These are phyloP conservation scores for Cocos nucifera DNA, from an alignment of 176 grass and related monocot species.

Conservation along the genomic window DNA sequence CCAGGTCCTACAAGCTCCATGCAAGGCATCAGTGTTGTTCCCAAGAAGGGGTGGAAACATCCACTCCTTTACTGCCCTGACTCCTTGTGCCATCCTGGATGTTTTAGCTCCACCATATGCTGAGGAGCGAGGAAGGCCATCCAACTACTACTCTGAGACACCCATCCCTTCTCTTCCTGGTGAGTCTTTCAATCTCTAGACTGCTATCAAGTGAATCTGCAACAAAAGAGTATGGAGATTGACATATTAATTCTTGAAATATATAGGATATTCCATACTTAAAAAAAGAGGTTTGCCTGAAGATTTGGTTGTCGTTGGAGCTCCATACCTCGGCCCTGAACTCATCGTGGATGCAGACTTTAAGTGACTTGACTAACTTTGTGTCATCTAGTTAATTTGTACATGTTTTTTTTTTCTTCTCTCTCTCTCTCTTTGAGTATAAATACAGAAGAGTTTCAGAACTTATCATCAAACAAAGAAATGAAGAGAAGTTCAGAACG, in stretches of 20 bases:
- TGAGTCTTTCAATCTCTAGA: background rate
- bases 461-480: no score
- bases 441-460: no score
- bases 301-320: slow-evolving; percentile 47
- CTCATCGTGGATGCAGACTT: slow-evolving; percentile 24
- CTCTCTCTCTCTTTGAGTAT: no score
- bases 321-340: slow-evolving; percentile 54
- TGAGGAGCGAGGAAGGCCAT: slow-evolving; percentile 41
- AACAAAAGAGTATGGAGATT: no score
- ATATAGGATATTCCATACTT: slow-evolving; percentile 53
- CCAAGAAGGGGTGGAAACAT: slow-evolving; percentile 73
- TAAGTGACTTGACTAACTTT: no score
- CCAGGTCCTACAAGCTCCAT: slow-evolving; percentile 33
- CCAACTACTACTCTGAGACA: slow-evolving; percentile 52
- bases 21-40: slow-evolving; percentile 63
- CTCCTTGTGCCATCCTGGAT: slow-evolving; percentile 80
- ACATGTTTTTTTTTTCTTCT: no score
- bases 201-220: no score
- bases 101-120: slow-evolving; percentile 73
- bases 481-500: no score
- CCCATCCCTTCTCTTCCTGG: slow-evolving; percentile 47
- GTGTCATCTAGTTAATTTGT: no score
- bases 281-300: slow-evolving; percentile 50
- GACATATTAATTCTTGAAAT: background rate
- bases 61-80: slow-evolving; percentile 68